Evolutionary conservation across 805 yeast genomes (phyloP).

Genomic region (Tetrapisispora taiwanensis): DNA sequence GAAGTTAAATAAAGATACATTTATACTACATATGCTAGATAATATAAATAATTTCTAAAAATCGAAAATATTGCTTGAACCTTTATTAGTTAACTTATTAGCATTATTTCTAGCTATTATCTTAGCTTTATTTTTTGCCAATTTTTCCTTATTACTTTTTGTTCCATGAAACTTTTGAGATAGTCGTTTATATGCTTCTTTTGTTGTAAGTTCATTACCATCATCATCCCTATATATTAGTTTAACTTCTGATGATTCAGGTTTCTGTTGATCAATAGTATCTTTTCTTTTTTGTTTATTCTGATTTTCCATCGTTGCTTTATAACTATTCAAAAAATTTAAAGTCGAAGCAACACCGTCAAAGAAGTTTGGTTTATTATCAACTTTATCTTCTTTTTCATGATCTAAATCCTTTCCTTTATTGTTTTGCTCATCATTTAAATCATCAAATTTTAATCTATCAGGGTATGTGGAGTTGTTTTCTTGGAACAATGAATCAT

Average conservation of each 20-base stretch:
- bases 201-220: slow-evolving; percentile 50
- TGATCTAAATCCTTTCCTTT: too few species aligned
- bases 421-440: neutral
- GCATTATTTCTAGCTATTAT: slow-evolving; percentile 15
- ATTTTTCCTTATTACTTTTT: slow-evolving; percentile 21
- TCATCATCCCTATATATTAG: slow-evolving; percentile 53
- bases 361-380: slow-evolving; percentile 12
- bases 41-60: neutral
- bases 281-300: slow-evolving; percentile 1
- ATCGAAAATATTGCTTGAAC: neutral
- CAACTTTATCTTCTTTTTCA: neutral
- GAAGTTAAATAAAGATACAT: too few species aligned
- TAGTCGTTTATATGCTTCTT: slow-evolving; percentile 66
- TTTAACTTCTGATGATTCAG: slow-evolving; percentile 34
- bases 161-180: slow-evolving; percentile 73
- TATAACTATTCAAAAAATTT: slow-evolving; percentile 12
- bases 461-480: too few species aligned
- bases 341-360: slow-evolving; percentile 25
- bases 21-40: neutral
- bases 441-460: too few species aligned
- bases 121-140: slow-evolving; percentile 15
- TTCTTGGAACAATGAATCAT: neutral
- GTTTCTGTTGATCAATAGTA: neutral
- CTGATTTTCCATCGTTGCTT: neutral
- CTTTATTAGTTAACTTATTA: neutral